Conservation (phyloP, 352 stramenopile genomes). For the Phytophthora nicotianae region DNA sequence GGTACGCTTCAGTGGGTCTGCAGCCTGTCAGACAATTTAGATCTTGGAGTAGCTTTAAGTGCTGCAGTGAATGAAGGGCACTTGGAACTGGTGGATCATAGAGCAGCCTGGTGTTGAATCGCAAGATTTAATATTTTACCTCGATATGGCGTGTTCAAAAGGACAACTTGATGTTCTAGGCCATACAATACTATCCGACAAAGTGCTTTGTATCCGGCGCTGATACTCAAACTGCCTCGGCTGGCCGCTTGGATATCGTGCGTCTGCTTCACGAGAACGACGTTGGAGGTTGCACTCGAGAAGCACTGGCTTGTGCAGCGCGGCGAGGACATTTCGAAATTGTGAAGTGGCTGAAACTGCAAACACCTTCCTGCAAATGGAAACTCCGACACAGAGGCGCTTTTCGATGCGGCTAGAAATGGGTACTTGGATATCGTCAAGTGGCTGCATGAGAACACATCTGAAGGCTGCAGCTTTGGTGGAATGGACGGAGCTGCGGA, state of each 20-base stretch:
- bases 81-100: slow-evolving; percentile 21
- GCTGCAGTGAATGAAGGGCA: slow-evolving; percentile 12
- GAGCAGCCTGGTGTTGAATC: background rate
- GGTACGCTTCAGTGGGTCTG: slow-evolving; percentile 25
- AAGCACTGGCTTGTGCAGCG: slow-evolving; percentile 3
- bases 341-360: slow-evolving; percentile 13
- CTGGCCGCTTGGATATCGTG: slow-evolving; percentile 16
- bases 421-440: slow-evolving; percentile 13
- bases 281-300: background rate
- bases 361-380: background rate
- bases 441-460: slow-evolving; percentile 21
- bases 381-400: background rate
- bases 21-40: slow-evolving; percentile 2
- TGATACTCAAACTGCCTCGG: slow-evolving; percentile 9
- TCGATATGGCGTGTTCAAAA: background rate
- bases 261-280: background rate
- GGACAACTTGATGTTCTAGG: slow-evolving; percentile 16
- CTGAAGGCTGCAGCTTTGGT: slow-evolving; percentile 7
- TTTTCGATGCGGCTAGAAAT: slow-evolving; percentile 6
- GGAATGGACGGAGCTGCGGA: slow-evolving; percentile 14
- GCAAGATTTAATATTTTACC: slow-evolving; percentile 2
- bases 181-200: slow-evolving; percentile 5
- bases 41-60: background rate
- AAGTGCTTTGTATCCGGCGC: slow-evolving; percentile 1
- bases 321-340: slow-evolving; percentile 16